Evolutionary conservation across 257 asterid species (phyloP), one percentile per base, ranked within the genome.

Genomic region (Phtheirospermum japonicum): DNA sequence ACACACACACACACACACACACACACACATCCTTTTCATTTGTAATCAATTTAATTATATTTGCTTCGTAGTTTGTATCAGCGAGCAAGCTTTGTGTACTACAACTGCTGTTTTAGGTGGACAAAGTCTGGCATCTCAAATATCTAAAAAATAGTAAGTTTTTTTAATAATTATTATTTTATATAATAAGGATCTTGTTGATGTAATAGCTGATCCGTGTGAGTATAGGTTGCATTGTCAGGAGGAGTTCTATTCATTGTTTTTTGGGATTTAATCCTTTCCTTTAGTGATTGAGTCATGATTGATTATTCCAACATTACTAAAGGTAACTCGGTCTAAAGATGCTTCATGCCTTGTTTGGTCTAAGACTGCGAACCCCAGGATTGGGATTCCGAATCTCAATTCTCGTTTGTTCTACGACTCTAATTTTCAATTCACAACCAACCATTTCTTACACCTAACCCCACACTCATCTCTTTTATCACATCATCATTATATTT

Each of bases 81-180:
- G 99, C 16, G 99, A 95, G 56, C 99, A 93, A 77, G 90, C 96
- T 40, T 77, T 93, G 74, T 93, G 99, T 70, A 89, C 96, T 23
- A 81, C 92, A 52, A 93, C 97, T 70, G 99, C 99, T 13, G 99
- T 93, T 59, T 58, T 93, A 4, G 99, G 97, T 61, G 97, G 99
- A 49, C 89, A 93, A 80, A 87, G 94, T 61, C 77, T 93, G 46
- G 99, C 99, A 57, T 72, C 78, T 55, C 86, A 84, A 79, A 89
- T 93, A 76, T 93, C 99, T 28, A 89, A 74, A 89, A 76, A 84
- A 61, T 84, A 6, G 97, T 93, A 57, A 77, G 89, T 75, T 9
- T 39, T 23, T 16, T 31, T 43, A 13, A n/a, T n/a, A n/a, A n/a
- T n/a, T n/a, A 37, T 6, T 36, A 6, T 8, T 7, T 8, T 36